Percentiles rank a stretch among this genome's conserved stretches.
These are phyloP conservation scores for Sphagnum magellanicum DNA, from an alignment of 228 moss, liverwort and hornwort genomes.

Conservation along the genomic window DNA sequence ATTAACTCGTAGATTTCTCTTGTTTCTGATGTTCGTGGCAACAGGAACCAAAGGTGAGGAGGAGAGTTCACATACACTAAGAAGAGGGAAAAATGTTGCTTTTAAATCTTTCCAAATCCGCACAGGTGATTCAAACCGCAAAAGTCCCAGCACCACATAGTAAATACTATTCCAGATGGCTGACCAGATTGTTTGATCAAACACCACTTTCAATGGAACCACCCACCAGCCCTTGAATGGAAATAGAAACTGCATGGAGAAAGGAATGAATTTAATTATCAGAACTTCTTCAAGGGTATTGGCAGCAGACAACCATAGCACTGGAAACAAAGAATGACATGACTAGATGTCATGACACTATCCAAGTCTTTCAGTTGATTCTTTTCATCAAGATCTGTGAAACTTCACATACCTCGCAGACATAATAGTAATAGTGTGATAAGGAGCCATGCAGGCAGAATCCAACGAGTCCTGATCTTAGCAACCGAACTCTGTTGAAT, in stretches of 20 bases:
- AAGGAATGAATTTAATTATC: neutral
- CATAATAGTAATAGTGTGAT: conserved; percentile 51
- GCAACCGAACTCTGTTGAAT: conserved; percentile 34
- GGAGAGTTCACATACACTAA: conserved; percentile 9
- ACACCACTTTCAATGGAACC: conserved; percentile 40
- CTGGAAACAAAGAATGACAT: too few species aligned
- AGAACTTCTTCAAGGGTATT: neutral
- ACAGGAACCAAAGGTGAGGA: too few species aligned
- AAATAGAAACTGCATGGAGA: conserved; percentile 30
- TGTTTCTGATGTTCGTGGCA: too few species aligned
- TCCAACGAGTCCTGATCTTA: conserved; percentile 45
- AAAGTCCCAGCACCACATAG: conserved; percentile 23
- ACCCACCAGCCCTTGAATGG: conserved; percentile 61
- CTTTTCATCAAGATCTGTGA: too few species aligned
- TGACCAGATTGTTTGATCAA: conserved; percentile 49
- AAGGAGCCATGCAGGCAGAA: conserved; percentile 47
- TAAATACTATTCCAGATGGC: conserved; percentile 47
- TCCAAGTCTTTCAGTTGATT: too few species aligned
- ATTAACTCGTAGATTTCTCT: too few species aligned
- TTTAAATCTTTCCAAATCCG: conserved; percentile 26
- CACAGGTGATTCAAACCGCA: conserved; percentile 31
- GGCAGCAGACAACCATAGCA: too few species aligned
- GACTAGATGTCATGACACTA: too few species aligned
- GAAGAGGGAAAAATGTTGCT: conserved; percentile 26
- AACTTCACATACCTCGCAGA: conserved; percentile 30